phyloP scores from a whole-genome alignment of 768 basidiomycete genomes.

The Termitomyces titanicus region DNA sequence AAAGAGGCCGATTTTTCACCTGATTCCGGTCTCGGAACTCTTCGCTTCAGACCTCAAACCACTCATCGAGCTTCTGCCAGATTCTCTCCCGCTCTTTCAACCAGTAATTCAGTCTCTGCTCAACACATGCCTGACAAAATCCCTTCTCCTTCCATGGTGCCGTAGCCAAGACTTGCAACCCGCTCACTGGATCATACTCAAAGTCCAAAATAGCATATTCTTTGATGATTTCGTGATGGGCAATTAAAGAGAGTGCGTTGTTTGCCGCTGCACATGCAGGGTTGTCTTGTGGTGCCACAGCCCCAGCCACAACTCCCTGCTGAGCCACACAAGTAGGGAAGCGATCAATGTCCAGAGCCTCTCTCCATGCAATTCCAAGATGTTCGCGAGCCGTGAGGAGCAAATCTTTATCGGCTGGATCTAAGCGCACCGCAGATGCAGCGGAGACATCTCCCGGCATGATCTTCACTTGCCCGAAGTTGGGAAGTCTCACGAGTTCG shows the following conservation, averaged over 20 bases:
- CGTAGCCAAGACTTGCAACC: conserved; percentile 26
- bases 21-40: not conserved
- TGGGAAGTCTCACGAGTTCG: conserved; percentile 30
- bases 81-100: conserved; percentile 21
- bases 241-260: not conserved
- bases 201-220: conserved; percentile 23
- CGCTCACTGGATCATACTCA: conserved; percentile 31
- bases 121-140: conserved; percentile 32
- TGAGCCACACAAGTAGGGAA: conserved; percentile 3
- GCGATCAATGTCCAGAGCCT: conserved; percentile 8
- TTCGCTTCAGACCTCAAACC: conserved; percentile 1
- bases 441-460: not conserved
- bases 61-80: conserved; percentile 19
- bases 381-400: conserved; percentile 18
- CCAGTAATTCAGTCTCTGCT: conserved; percentile 25
- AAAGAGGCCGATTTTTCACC: not conserved
- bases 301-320: not conserved
- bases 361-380: conserved; percentile 17
- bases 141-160: conserved; percentile 24
- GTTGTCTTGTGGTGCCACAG: not conserved
- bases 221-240: conserved; percentile 15
- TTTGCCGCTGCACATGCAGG: conserved; percentile 1
- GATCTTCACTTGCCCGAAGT: conserved; percentile 21
- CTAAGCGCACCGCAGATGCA: not conserved
- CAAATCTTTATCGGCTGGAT: conserved; percentile 2